Conservation (phyloP, 345 rosid species). For the Murraya koenigii region DNA sequence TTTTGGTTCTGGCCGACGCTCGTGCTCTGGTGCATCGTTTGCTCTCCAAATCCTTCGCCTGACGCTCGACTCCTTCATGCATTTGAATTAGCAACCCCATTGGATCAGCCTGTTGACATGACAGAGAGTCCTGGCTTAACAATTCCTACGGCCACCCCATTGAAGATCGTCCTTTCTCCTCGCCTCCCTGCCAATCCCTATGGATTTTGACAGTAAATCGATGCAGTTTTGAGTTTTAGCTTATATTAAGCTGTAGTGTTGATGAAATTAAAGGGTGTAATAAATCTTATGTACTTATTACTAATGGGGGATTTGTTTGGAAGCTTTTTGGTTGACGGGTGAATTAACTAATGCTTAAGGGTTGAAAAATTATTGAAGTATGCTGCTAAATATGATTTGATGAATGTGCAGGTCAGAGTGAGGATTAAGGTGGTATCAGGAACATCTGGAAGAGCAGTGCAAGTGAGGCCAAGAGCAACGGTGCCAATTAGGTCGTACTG, state of each 20-base stretch:
- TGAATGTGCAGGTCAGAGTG: constrained; percentile 52
- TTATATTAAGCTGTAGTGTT: not conserved
- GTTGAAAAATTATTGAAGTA: too few relatives aligned
- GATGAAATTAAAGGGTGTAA: not conserved
- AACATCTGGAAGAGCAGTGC: constrained; percentile 50
- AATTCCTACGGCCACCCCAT: constrained; percentile 45
- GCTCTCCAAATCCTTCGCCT: constrained; percentile 39
- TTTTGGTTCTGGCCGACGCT: constrained; percentile 50
- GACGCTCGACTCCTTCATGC: constrained; percentile 44
- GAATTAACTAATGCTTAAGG: too few relatives aligned
- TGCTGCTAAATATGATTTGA: constrained; percentile 7
- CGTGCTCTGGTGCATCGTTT: constrained; percentile 44
- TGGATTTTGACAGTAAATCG: not conserved
- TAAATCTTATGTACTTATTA: not conserved
- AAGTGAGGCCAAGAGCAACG: constrained; percentile 52
- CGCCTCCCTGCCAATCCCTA: constrained; percentile 28
- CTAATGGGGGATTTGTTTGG: not conserved
- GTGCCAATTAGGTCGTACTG: constrained; percentile 78
- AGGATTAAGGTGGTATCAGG: constrained; percentile 65
- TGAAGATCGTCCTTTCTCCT: constrained; percentile 40
- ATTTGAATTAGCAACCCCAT: constrained; percentile 30
- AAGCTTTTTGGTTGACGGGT: not conserved
- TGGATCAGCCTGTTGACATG: constrained; percentile 31
- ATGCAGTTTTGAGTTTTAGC: not conserved
- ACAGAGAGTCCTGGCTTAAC: constrained; percentile 40